Evolutionary conservation across 164 flowering plant genomes (phyloP), one percentile per base, ranked within the genome.

Genomic region (Tetrastigma voinierianum): DNA sequence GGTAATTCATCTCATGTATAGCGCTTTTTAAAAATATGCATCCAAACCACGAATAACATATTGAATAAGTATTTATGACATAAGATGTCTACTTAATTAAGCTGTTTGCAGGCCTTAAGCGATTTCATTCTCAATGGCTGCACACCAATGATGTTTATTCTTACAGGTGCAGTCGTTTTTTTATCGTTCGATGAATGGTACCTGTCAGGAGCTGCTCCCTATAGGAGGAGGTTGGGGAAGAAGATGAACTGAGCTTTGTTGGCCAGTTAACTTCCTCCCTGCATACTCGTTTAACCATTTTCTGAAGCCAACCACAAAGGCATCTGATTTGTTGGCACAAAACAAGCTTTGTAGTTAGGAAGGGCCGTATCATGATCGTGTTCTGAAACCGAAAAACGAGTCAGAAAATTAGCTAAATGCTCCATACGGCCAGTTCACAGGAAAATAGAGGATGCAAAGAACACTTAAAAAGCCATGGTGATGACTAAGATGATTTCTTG

Each of bases 251-350:
- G 73, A 78, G 84, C 67, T 86, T 85, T 64, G 79, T 75, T 68
- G 81, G 77, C 94, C 96, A 91, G 64, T 86, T 82, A 64, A 91
- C 77, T 78, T 85, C 77, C 86, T 80, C 16, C 81, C 86, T 19
- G 84, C 77, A 70, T 87, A 89, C 74, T 88, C 90, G 64, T 82
- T 85, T 43, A 94, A 68, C 98, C 98, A 94, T 72, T 80, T 85
- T 77, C 97, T 81, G 71, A 84, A 95, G 25, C 76, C 85, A 52
- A 86, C 76, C 47, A 92, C 93, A 57, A 81, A 74, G 32, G 90
- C 91, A 75, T 95, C 96, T 46, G 96, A 74, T 61, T 90, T 59
- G 98, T 91, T 51, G 97, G 98, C 51, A 91, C 84, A 73, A 81
- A 92, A 73, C 92, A 87, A 43, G 86, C 84, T 89, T 92, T 53